phyloP scores from a whole-genome alignment of 2,329 filamentous ascomycete species.

The Penicillium italicum region DNA sequence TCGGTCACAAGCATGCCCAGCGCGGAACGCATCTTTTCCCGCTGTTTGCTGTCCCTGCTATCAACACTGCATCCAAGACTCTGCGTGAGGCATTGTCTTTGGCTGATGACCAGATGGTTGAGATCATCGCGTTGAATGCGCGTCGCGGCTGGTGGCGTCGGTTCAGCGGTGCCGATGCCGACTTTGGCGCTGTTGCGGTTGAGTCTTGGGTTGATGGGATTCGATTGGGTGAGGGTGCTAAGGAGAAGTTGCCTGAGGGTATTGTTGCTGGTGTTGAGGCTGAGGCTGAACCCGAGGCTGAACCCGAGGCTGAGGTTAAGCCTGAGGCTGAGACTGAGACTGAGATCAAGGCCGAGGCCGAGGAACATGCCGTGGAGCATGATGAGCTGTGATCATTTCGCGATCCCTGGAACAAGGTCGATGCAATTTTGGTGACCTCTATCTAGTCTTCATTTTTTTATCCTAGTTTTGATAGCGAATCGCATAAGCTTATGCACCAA shows the following conservation, averaged over 20 bases:
- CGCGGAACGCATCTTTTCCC: slow-evolving; percentile 71
- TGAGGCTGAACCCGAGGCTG: slow-evolving; percentile 20
- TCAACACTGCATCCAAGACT: slow-evolving; percentile 54
- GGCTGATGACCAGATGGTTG: slow-evolving; percentile 50
- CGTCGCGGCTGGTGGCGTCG: slow-evolving; percentile 82
- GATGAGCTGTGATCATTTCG: slow-evolving; percentile 41
- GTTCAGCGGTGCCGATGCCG: slow-evolving; percentile 56
- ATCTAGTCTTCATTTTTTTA: neutral
- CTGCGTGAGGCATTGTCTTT: slow-evolving; percentile 64
- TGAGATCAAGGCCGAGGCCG: slow-evolving; percentile 32
- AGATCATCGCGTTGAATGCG: slow-evolving; percentile 78
- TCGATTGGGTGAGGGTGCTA: slow-evolving; percentile 79
- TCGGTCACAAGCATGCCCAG: slow-evolving; percentile 70
- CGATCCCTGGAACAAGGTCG: neutral
- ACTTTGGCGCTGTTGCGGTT: slow-evolving; percentile 54
- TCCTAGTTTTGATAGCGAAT: slow-evolving; percentile 1
- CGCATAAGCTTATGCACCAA: slow-evolving; percentile 1
- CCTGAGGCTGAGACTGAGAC: slow-evolving; percentile 20
- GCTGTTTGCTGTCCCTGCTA: slow-evolving; percentile 68
- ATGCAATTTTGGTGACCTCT: neutral
- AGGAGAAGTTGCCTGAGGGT: slow-evolving; percentile 67
- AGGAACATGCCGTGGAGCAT: slow-evolving; percentile 43
- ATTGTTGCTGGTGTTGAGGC: slow-evolving; percentile 45
- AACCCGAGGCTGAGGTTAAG: no score
- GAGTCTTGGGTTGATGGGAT: slow-evolving; percentile 91